These are phyloP conservation scores for Raphanus raphanistrum DNA, from an alignment of 345 rosid genomes.

Conservation along the genomic window DNA sequence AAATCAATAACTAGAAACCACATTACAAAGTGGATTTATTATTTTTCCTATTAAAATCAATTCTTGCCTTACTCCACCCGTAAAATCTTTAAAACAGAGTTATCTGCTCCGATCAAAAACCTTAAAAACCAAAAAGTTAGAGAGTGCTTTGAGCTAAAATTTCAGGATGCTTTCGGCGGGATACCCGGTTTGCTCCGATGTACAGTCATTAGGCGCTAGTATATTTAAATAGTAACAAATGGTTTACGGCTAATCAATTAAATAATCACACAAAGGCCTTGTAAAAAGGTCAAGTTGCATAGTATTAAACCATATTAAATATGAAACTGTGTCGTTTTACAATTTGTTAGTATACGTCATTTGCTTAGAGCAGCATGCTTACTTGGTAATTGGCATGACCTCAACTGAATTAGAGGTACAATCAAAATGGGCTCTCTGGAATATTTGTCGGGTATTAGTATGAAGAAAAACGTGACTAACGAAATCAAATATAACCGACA, in stretches of 20 bases:
- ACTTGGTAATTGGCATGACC: not conserved
- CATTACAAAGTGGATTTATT: too few relatives aligned
- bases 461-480: not conserved
- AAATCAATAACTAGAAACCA: too few relatives aligned
- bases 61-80: too few relatives aligned
- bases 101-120: too few relatives aligned
- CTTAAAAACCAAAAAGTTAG: too few relatives aligned
- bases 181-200: too few relatives aligned
- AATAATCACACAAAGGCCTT: not conserved
- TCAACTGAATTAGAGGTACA: not conserved
- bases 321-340: not conserved
- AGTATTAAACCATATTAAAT: not conserved
- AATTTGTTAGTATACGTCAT: not conserved
- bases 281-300: not conserved
- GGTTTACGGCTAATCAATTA: not conserved
- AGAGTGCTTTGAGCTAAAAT: too few relatives aligned
- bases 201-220: too few relatives aligned
- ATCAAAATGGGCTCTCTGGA: not conserved
- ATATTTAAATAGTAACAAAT: not conserved
- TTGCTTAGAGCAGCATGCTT: constrained; percentile 10
- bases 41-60: too few relatives aligned
- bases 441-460: not conserved
- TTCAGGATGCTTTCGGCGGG: too few relatives aligned
- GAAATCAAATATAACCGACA: not conserved
- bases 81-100: too few relatives aligned